phyloP scores from a whole-genome alignment of 75 land plant species.

The Sequoia sempervirens region DNA sequence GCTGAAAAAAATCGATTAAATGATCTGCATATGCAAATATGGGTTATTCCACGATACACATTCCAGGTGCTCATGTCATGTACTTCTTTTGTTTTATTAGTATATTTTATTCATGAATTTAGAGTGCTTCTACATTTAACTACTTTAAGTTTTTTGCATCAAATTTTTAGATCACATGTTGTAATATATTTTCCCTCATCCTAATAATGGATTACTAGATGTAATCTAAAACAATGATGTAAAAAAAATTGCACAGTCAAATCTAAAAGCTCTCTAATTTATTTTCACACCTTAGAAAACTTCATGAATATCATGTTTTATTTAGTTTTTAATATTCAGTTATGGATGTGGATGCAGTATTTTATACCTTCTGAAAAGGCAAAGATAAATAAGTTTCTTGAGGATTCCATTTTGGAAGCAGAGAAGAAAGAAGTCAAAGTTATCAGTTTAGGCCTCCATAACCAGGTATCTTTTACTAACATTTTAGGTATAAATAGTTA shows the following conservation, averaged over 20 bases:
- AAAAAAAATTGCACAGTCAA: too few species aligned
- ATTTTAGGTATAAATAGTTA: too few species aligned
- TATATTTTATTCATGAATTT: too few species aligned
- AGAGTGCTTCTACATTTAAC: too few species aligned
- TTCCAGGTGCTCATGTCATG: constrained; percentile 37
- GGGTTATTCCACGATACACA: constrained; percentile 62
- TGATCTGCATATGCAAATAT: constrained; percentile 53
- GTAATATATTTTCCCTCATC: too few species aligned
- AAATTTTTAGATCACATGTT: too few species aligned
- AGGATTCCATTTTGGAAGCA: constrained; percentile 59
- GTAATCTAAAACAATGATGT: too few species aligned
- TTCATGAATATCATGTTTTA: not conserved
- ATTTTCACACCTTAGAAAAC: too few species aligned
- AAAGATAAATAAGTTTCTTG: constrained; percentile 50
- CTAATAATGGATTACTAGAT: too few species aligned
- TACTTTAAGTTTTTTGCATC: too few species aligned
- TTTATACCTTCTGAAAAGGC: constrained; percentile 26
- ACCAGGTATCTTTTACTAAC: constrained; percentile 33
- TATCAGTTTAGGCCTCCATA: constrained; percentile 55
- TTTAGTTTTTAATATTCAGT: not conserved
- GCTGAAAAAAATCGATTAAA: constrained; percentile 45
- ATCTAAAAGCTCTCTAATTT: too few species aligned
- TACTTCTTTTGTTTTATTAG: too few species aligned
- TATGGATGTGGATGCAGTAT: constrained; percentile 35
- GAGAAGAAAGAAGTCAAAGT: constrained; percentile 51